Base-by-base conservation (phyloP, 2,329 filamentous ascomycete genomes). In the Colletotrichum tofieldiae region DNA sequence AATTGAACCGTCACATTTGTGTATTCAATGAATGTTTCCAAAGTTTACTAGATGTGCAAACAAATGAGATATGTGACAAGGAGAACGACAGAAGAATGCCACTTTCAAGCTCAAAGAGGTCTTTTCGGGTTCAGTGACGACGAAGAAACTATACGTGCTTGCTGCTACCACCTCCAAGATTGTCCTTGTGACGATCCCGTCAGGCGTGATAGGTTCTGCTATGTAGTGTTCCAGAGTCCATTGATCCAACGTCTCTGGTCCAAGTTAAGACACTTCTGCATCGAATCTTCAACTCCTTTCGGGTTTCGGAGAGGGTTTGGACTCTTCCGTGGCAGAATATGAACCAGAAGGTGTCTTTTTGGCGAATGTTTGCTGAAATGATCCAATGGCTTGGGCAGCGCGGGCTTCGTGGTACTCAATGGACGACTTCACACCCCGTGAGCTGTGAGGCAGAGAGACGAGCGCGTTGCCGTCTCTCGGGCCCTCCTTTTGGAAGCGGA, bases 401-500 rank as follows among this genome's bases (percentile, higher is more conserved):
- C 64, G 68, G 5, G 26, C 41, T 37, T 23, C 62, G 64, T 71
- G 68, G 9, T 71, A 56, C n/a, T 58, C 26, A 8, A 68, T 51
- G 51, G 64, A 56, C 32, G 63, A 62, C 35, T 43, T 62, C 35
- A 61, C 35, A 41, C 55, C 35, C 35, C 56, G 49, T 32, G 64
- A 26, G 18, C 43, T 51, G 26, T 51, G 2, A 20, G 41, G 26
- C 3, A 71, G 56, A 32, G 35, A 16, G 2, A 62, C 56, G 23
- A 71, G 41, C 16, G 26, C 20, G 41, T 71, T 71, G 26, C 68
- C 68, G 23, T 71, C 64, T 20, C 43, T 54, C 1, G 35, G 41
- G 8, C 8, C 7, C 20, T 71, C 68, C 16, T 45, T 41, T 14
- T 62, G 56, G n/a, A 71, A 71, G 12, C 51, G 49, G 2, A 41